phyloP scores from a whole-genome alignment of 805 yeast species.

The Yarrowia divulgata region DNA sequence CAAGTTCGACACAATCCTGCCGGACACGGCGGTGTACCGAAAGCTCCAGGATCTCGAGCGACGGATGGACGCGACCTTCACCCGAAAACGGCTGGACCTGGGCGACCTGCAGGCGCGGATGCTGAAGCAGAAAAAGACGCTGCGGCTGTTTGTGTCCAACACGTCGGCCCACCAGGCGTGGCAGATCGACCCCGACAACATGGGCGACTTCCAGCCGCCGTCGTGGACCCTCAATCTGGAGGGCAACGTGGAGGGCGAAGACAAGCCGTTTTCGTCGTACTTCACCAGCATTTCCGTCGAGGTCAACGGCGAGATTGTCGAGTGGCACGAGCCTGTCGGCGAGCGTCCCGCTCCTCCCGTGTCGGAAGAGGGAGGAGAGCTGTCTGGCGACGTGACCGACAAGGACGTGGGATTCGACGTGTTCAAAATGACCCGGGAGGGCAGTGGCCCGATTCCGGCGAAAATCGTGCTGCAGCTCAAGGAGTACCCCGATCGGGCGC shows the following conservation, averaged over 20 bases:
- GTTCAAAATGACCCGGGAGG: constrained; percentile 82
- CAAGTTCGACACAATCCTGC: constrained; percentile 57
- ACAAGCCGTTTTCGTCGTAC: constrained; percentile 61
- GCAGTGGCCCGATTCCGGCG: constrained; percentile 68
- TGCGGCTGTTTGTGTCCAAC: constrained; percentile 84
- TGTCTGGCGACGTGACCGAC: constrained; percentile 32
- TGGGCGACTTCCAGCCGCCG: constrained; percentile 42
- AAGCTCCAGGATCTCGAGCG: constrained; percentile 81
- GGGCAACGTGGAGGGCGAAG: constrained; percentile 49
- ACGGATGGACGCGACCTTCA: constrained; percentile 77
- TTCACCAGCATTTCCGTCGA: constrained; percentile 87
- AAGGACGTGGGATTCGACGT: constrained; percentile 76
- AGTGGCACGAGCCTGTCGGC: constrained; percentile 82
- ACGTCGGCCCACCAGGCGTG: constrained; percentile 88
- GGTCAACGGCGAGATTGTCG: constrained; percentile 62
- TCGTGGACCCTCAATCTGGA: constrained; percentile 41
- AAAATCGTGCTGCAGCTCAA: constrained; percentile 82
- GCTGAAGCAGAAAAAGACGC: constrained; percentile 60
- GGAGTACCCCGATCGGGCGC: constrained; percentile 71
- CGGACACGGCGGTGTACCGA: constrained; percentile 76
- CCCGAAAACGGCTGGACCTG: constrained; percentile 83
- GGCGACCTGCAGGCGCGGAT: constrained; percentile 69
- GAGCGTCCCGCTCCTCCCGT: constrained; percentile 47
- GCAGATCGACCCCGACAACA: constrained; percentile 57
- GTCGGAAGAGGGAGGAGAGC: not conserved